Evolutionary conservation across 192 early-diverging fungal genomes (phyloP).

Genomic region (Chytriomyces hyalinus): DNA sequence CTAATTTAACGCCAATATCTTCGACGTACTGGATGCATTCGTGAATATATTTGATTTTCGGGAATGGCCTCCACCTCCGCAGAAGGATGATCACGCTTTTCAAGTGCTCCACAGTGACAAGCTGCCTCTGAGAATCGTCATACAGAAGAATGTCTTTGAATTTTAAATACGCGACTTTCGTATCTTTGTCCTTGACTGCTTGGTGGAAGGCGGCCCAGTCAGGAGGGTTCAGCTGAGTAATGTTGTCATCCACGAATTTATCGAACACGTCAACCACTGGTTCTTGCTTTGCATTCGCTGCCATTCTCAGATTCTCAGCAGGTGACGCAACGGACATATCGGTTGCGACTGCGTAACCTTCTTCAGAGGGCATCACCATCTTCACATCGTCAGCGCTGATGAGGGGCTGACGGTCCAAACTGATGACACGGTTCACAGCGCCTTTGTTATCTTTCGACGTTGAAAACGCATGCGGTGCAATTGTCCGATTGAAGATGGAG

Average conservation of each 20-base stretch:
- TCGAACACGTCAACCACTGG: not conserved
- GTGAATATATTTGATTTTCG: slow-evolving; percentile 31
- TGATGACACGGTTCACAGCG: not conserved
- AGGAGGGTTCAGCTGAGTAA: slow-evolving; percentile 25
- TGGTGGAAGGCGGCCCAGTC: slow-evolving; percentile 38
- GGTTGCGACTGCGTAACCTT: too few relatives aligned
- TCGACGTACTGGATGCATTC: slow-evolving; percentile 28
- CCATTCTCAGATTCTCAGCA: too few relatives aligned
- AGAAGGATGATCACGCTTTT: slow-evolving; percentile 29
- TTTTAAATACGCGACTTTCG: slow-evolving; percentile 34
- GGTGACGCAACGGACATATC: too few relatives aligned
- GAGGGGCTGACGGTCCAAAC: not conserved
- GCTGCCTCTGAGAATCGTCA: slow-evolving; percentile 22
- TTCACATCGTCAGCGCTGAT: not conserved
- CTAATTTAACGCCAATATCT: slow-evolving; percentile 26
- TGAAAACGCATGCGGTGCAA: too few relatives aligned
- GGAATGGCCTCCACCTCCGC: slow-evolving; percentile 20
- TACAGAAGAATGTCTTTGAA: slow-evolving; percentile 44
- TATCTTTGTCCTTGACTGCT: slow-evolving; percentile 30
- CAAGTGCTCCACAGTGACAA: slow-evolving; percentile 32
- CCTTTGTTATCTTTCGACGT: too few relatives aligned
- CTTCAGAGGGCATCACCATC: too few relatives aligned
- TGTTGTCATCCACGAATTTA: not conserved
- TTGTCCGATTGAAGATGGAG: too few relatives aligned
- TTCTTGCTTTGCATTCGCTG: too few relatives aligned